Conservation (phyloP, 768 basidiomycete genomes). For the Boletus rubescentipes region DNA sequence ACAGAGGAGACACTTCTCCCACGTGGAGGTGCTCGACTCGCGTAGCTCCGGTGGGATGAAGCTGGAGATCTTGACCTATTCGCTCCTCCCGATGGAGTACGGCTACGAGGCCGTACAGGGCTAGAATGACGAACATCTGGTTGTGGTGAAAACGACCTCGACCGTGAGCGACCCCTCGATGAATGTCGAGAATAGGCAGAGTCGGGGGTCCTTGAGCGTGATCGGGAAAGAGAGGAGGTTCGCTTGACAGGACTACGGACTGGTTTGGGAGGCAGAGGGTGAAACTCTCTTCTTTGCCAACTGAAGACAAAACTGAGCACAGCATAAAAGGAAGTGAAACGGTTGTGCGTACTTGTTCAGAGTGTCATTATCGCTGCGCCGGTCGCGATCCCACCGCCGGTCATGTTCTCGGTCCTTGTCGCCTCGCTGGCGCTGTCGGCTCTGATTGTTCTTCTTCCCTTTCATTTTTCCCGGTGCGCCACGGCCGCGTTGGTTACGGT, state of each 20-base stretch:
- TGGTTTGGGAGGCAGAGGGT: slow-evolving; percentile 40
- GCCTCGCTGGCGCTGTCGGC: slow-evolving; percentile 33
- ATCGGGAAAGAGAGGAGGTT: slow-evolving; percentile 45
- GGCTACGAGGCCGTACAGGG: slow-evolving; percentile 45
- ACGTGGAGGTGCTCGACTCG: slow-evolving; percentile 32
- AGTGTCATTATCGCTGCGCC: slow-evolving; percentile 58
- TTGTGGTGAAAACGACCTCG: slow-evolving; percentile 58
- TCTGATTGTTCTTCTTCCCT: slow-evolving; percentile 36
- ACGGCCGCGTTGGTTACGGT: slow-evolving; percentile 38
- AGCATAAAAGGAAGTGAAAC: slow-evolving; percentile 6
- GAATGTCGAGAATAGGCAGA: slow-evolving; percentile 67
- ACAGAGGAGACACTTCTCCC: slow-evolving; percentile 52
- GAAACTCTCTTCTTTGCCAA: slow-evolving; percentile 63
- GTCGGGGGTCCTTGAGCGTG: slow-evolving; percentile 57
- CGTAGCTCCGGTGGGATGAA: slow-evolving; percentile 42
- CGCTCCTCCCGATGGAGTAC: slow-evolving; percentile 48
- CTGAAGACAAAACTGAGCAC: slow-evolving; percentile 35
- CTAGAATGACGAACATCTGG: slow-evolving; percentile 56
- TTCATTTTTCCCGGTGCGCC: slow-evolving; percentile 39
- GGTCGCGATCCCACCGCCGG: slow-evolving; percentile 37
- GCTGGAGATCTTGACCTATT: slow-evolving; percentile 39
- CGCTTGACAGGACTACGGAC: slow-evolving; percentile 38
- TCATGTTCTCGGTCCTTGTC: slow-evolving; percentile 30
- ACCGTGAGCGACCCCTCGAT: slow-evolving; percentile 63
- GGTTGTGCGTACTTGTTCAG: slow-evolving; percentile 65